Evolutionary conservation across 257 asterid genomes (phyloP), one percentile per base, ranked within the genome.

Genomic region (Primulina huaijiensis): DNA sequence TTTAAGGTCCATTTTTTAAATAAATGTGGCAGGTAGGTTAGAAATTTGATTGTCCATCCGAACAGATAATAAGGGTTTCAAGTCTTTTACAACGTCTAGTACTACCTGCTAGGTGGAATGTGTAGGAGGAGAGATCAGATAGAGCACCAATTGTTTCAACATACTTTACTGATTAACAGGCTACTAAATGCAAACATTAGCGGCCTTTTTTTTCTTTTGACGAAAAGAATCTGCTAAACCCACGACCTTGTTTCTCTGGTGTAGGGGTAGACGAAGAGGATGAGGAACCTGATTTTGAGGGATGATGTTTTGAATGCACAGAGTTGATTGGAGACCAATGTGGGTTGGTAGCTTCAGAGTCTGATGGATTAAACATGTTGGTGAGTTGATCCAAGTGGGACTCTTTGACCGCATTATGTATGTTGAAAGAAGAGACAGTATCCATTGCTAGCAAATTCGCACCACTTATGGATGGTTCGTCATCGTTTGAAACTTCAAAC

Each of bases 191-290:
- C 80, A 77, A 3, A 33, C 21, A 21, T 78, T 82, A 92, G 68
- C 75, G 68, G 60, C 84, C 80, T 33, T 37, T 74, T 82, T 86
- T 89, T 34, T 78, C 82, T 77, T 88, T 88, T 0, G 97, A 74
- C 40, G 97, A 85, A 80, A 92, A 92, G 85, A 89, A 92, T 82
- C 96, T 80, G 85, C 88, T 89, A 60, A 92, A 75, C 63, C 90
- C 95, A 64, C 94, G 94, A 21, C 83, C 63, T 30, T 90, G 87
- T 78, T 88, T 92, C 82, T 92, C 97, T 0, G 96, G 95, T 7
- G 96, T 84, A 9, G 87, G 87, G 3, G 84, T 81, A 7, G 88
- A 77, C 59, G 95, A 83, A n/a, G 88, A 52, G 30, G 88, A 82
- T 60, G 92, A 82, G 17, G 92, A 76, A 57, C 89, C 82, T 0